phyloP scores from a whole-genome alignment of 2,329 filamentous ascomycete genomes.

The Sarocladium oryzae region DNA sequence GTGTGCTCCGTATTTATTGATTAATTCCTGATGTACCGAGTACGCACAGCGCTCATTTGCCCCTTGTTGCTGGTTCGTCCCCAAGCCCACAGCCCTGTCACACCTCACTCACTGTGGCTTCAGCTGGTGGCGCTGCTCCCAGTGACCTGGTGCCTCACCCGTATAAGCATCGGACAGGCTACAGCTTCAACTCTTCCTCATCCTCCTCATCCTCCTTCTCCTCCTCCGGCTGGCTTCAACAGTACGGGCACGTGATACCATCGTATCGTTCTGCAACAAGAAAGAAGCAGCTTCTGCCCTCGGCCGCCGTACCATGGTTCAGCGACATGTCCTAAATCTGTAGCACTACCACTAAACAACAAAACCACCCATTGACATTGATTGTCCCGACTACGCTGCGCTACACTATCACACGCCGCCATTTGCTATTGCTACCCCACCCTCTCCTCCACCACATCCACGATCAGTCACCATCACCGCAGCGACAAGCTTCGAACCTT shows the following conservation, averaged over 20 bases:
- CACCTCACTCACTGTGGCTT: no score
- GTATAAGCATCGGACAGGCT: background rate
- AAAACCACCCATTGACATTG: background rate
- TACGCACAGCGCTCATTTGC: no score
- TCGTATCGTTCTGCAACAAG: no score
- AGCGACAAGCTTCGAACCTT: conserved; percentile 3
- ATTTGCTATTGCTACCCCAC: conserved; percentile 5
- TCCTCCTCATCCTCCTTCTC: background rate
- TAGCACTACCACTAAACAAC: background rate
- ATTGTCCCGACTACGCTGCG: background rate
- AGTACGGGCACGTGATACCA: no score
- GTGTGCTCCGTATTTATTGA: no score
- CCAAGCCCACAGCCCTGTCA: no score
- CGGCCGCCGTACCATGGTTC: no score
- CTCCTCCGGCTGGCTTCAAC: no score
- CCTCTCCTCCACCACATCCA: background rate
- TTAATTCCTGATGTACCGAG: no score
- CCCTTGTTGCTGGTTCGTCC: no score
- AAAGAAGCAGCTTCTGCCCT: background rate
- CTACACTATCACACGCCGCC: background rate
- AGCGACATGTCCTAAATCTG: background rate
- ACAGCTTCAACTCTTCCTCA: background rate
- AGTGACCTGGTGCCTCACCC: no score
- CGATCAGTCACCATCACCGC: conserved; percentile 1
- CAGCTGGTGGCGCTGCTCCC: no score